Conservation (phyloP, 805 yeast genomes). For the Komagataella pseudopastoris region DNA sequence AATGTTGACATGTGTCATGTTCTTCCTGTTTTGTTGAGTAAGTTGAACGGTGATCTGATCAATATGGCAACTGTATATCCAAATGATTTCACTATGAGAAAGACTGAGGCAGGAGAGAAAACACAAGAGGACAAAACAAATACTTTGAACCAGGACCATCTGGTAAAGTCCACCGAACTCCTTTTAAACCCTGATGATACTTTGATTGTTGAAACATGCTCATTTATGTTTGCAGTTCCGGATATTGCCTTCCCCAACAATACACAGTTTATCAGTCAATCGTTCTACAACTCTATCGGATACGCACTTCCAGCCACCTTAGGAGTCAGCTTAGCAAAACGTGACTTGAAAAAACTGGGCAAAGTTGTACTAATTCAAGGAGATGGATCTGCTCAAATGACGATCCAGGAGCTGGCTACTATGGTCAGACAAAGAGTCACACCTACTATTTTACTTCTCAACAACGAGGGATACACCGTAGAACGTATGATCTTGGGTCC, state of each 20-base stretch:
- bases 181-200: conserved; percentile 48
- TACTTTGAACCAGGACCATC: not conserved
- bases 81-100: not conserved
- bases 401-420: conserved; percentile 70
- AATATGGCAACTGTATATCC: not conserved
- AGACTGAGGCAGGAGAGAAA: not conserved
- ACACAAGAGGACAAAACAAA: not conserved
- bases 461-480: conserved; percentile 82
- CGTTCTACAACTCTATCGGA: conserved; percentile 78
- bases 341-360: conserved; percentile 31
- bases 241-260: conserved; percentile 50
- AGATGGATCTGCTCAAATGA: conserved; percentile 94
- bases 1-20: not conserved
- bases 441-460: conserved; percentile 63
- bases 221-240: conserved; percentile 66
- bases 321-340: conserved; percentile 67
- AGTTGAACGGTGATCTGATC: not conserved
- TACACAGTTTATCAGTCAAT: conserved; percentile 44
- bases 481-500: conserved; percentile 82
- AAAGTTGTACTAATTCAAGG: conserved; percentile 72
- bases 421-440: conserved; percentile 43
- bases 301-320: conserved; percentile 78
- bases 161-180: not conserved
- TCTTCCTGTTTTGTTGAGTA: not conserved
- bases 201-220: conserved; percentile 72